phyloP scores from a whole-genome alignment of 1,284 basidiomycete species.

The Ceratobasidium sp. region DNA sequence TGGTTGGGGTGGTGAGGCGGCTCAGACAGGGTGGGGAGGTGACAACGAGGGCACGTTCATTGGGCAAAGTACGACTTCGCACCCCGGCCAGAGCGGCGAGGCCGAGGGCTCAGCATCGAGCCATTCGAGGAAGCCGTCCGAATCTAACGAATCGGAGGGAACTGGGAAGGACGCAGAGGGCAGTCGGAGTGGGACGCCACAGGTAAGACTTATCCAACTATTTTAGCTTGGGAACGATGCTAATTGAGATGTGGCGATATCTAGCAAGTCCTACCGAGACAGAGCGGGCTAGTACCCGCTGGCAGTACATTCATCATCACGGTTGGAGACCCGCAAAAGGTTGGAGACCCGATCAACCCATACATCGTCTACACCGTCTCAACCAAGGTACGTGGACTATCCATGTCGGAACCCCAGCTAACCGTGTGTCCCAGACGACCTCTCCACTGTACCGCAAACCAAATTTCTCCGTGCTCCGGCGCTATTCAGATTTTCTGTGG shows the following conservation, averaged over 20 bases:
- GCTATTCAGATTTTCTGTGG: constrained; percentile 98
- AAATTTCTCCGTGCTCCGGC: constrained; percentile 86
- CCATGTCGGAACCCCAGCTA: constrained; percentile 22
- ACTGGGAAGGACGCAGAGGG: neutral
- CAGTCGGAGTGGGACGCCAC: constrained; percentile 17
- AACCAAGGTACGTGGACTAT: constrained; percentile 66
- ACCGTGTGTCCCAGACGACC: constrained; percentile 64
- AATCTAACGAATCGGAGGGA: constrained; percentile 28
- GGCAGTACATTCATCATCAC: constrained; percentile 68
- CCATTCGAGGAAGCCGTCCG: constrained; percentile 26
- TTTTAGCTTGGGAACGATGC: neutral
- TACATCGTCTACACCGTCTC: constrained; percentile 96
- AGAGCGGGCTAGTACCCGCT: neutral
- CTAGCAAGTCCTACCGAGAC: constrained; percentile 11
- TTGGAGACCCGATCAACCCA: constrained; percentile 88
- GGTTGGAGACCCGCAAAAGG: constrained; percentile 91
- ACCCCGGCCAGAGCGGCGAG: constrained; percentile 46
- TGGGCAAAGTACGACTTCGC: constrained; percentile 8
- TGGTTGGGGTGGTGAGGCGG: constrained; percentile 40
- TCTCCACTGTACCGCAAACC: constrained; percentile 82
- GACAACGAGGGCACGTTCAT: constrained; percentile 55
- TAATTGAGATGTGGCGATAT: neutral
- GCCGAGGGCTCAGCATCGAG: constrained; percentile 58
- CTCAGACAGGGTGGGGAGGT: constrained; percentile 47
- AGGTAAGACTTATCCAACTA: neutral